Percentiles rank a stretch among this genome's conserved stretches.
These are phyloP conservation scores for Perkinsus marinus DNA, from an alignment of 169 alveolate species.

Conservation along the genomic window DNA sequence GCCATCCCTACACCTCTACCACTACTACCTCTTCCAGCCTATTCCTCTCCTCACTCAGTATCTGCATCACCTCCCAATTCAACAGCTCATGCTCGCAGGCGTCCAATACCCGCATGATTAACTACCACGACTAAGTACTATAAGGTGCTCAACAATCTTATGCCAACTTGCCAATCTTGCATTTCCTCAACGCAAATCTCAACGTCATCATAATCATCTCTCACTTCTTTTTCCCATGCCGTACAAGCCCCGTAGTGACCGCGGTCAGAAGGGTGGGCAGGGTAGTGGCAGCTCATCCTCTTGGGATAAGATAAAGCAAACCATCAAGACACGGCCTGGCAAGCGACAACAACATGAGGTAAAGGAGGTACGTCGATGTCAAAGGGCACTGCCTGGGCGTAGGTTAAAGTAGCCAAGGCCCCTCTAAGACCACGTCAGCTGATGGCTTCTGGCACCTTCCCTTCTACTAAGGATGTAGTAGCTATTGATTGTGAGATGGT, in stretches of 20 bases:
- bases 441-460: not conserved
- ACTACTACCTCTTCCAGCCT: not conserved
- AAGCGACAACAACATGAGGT: not conserved
- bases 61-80: not conserved
- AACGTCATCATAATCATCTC: not conserved
- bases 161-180: not conserved
- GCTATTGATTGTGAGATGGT: constrained; percentile 28
- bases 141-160: not conserved
- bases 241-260: not conserved
- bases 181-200: not conserved
- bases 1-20: not conserved
- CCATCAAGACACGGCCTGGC: not conserved
- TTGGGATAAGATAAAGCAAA: not conserved
- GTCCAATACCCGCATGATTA: not conserved
- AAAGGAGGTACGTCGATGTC: not conserved
- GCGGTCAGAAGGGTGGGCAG: not conserved
- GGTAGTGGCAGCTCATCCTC: not conserved
- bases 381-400: not conserved
- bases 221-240: not conserved
- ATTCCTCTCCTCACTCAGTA: not conserved
- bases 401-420: not conserved
- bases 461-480: not conserved
- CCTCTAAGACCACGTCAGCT: not conserved
- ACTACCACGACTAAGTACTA: not conserved
- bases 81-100: not conserved